Base-by-base conservation (phyloP, 192 early-diverging fungal genomes). In the Podila horticola region DNA sequence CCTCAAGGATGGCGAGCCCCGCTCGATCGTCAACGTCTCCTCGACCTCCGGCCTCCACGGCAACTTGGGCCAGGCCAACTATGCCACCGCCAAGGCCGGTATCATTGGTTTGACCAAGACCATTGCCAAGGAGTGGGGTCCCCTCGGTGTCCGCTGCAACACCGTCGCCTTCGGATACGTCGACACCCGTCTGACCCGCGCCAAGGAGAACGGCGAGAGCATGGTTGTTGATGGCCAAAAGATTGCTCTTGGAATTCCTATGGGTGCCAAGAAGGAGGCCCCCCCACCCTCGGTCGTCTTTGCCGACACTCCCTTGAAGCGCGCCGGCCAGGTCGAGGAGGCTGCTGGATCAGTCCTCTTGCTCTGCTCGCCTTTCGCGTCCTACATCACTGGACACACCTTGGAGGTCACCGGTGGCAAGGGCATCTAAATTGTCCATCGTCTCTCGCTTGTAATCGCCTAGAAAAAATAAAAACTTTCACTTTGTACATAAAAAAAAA, bases 11-110 rank as follows among this genome's bases (percentile, higher is more conserved):
- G 88, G 86, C 29, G 88, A 84, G 38, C 82, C 86, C 73, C 82
- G 85, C 55, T 73, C 76, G 36, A 86, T 90, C 29, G 83, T 90
- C 65, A 90, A 84, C 73, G 74, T 86, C 55, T 86, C 85, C 33
- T 86, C 85, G 60, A 86, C 86, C 58, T 87, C 84, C 62, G 97
- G 96, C 51, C 88, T 98, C 49, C 95, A 96, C 87, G 96, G 96
- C 66, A 93, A 93, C 82, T 86, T 93, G 74, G 92, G 92, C 20
- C 97, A 98, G 86, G 93, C 95, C 64, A 98, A 98, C 88, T 98
- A 98, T 87, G 86, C 91, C 33, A 90, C 96, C 24, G 95, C 94
- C 69, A 97, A 97, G 90, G 94, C 95, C 59, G 96, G 93, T 68
- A 89, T 94, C 69, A 87, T 96, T 84, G 96, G 95, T 49, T 84